These are phyloP conservation scores for Zygosaccharomyces pseudobailii DNA, from an alignment of 1,139 yeast genomes.

Conservation along the genomic window DNA sequence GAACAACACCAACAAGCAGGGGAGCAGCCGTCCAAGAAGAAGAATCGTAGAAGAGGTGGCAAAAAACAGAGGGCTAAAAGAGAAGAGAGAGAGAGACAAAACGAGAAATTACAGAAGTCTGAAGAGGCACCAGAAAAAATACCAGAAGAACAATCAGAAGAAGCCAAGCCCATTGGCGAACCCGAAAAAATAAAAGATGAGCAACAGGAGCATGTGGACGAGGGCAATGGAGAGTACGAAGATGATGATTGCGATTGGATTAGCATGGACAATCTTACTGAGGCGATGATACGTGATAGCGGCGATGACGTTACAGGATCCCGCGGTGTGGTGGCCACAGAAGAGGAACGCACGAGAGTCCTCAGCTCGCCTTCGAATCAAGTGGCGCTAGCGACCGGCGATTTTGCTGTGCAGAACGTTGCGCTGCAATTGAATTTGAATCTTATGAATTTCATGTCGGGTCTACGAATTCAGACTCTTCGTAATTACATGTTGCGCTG, in stretches of 20 bases:
- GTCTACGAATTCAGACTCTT: constrained; percentile 77
- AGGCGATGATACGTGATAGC: constrained; percentile 61
- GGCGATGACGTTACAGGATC: constrained; percentile 45
- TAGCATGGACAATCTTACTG: constrained; percentile 76
- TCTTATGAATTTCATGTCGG: constrained; percentile 79
- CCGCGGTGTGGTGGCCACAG: constrained; percentile 29
- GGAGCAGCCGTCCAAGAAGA: constrained; percentile 35
- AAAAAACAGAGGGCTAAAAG: constrained; percentile 56
- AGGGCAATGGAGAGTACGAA: constrained; percentile 43
- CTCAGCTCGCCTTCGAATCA: constrained; percentile 39
- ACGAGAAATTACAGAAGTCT: constrained; percentile 6
- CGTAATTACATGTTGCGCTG: constrained; percentile 93
- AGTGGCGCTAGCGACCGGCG: constrained; percentile 90
- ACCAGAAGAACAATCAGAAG: constrained; percentile 13
- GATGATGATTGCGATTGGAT: constrained; percentile 95
- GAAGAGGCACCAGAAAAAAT: constrained; percentile 17
- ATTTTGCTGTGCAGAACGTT: constrained; percentile 96
- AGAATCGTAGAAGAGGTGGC: constrained; percentile 58
- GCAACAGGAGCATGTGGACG: constrained; percentile 59
- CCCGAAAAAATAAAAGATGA: not conserved
- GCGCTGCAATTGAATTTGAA: constrained; percentile 86
- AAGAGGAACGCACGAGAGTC: constrained; percentile 20
- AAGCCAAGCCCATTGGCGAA: constrained; percentile 3
- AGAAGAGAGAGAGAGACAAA: constrained; percentile 30
- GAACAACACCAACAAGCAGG: not conserved